Base-by-base conservation (phyloP, 2,329 filamentous ascomycete species). In the Calonectria ilicicola region DNA sequence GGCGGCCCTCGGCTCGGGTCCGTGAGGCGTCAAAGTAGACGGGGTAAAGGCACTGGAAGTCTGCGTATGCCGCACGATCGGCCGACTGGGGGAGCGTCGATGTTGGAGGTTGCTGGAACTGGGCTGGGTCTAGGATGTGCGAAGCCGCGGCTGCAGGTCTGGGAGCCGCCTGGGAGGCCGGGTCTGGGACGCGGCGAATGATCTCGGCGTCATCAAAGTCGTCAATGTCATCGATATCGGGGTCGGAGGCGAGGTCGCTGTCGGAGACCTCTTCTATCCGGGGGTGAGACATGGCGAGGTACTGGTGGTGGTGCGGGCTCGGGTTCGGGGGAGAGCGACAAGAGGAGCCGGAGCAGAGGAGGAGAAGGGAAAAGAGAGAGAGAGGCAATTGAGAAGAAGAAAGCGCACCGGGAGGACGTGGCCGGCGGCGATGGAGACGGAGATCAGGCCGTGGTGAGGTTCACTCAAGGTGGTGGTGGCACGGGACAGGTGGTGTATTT, bases 181-280 rank as follows among this genome's bases (percentile, higher is more conserved):
- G 80, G 21, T 81, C 78, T 67, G 80, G 77, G 70, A 85, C 80
- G 72, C 84, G 85, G 70, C 87, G 88, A 73, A 91, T 82, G 80
- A 91, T 91, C 83, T 91, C 89, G 56, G 85, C 80, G 72, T 91
- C 89, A 82, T 83, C 82, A 76, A 92, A 91, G 84, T 91, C 90
- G 81, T 91, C 89, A 80, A 96, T 60, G 53, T 60, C 53, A 60
- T 60, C 53, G 53, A 60, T 60, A 40, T 60, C 94, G 66, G 96
- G 95, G 86, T 98, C 96, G 17, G 94, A 95, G 77, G 91, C 92
- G 77, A 89, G 88, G 85, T 95, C 93, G 83, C 90, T 92, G 87
- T 97, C 95, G 72, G 93, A 95, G 75, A 98, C 93, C 85, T 98
- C 97, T 89, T 99, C 97, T 84, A 98, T 93, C 74, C 93, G 93